A percentile compares a stretch with the other conserved stretches of the same genome.
Evolutionary conservation across 2,329 filamentous ascomycete species (phyloP).

Genomic region (Zasmidium angulare): DNA sequence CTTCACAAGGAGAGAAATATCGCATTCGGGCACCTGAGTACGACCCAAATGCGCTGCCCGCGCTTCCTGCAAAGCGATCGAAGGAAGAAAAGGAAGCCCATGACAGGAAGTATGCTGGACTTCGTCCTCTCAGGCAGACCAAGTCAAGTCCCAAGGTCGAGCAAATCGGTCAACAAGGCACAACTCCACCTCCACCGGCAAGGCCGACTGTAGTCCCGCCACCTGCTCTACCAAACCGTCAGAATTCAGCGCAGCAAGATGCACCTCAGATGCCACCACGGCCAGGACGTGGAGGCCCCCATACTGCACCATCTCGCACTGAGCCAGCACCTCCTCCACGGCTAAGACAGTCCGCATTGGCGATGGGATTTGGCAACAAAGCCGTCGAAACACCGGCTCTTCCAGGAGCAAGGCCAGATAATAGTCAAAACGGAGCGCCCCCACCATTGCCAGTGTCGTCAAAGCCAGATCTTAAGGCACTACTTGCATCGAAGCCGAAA

Average conservation of each 20-base stretch:
- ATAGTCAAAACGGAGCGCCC: conserved; percentile 32
- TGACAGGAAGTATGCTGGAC: conserved; percentile 23
- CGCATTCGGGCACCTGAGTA: conserved; percentile 51
- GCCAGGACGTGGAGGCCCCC: conserved; percentile 29
- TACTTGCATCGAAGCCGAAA: conserved; percentile 54
- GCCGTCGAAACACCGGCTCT: conserved; percentile 15
- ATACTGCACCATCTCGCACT: conserved; percentile 14
- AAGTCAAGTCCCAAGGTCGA: conserved; percentile 26
- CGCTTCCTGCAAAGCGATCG: conserved; percentile 53
- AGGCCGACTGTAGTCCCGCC: conserved; percentile 16
- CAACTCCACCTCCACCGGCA: conserved; percentile 24
- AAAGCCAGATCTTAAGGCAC: conserved; percentile 57
- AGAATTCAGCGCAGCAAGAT: conserved; percentile 8
- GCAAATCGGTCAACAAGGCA: conserved; percentile 23
- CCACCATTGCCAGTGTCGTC: conserved; percentile 57
- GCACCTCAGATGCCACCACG: conserved; percentile 12
- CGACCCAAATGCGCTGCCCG: conserved; percentile 55
- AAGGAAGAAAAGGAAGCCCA: conserved; percentile 41
- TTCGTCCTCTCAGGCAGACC: conserved; percentile 23
- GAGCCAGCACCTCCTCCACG: conserved; percentile 23
- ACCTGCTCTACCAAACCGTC: conserved; percentile 6
- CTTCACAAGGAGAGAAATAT: conserved; percentile 26
- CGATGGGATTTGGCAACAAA: conserved; percentile 28
- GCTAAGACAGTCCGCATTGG: conserved; percentile 29
- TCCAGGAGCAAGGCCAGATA: conserved; percentile 11